Base-by-base conservation (phyloP, 495 filamentous ascomycete species). In the Xylaria flabelliformis region DNA sequence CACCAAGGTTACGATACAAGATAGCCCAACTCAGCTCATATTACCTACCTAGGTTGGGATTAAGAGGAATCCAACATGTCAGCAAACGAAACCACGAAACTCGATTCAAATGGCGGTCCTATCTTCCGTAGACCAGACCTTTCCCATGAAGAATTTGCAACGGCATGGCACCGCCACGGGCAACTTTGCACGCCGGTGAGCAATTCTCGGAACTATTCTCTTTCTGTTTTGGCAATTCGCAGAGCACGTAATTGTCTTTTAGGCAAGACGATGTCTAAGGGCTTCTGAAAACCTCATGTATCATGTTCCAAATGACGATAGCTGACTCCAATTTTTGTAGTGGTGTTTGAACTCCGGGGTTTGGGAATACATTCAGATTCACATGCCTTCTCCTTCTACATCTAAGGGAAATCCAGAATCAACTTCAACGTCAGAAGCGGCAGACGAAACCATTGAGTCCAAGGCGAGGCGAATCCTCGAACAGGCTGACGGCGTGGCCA, bases 71-170 rank as follows among this genome's bases (percentile, higher is more conserved):
- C 17, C n/a, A 66, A 6, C 9, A 66, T 66, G 64, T 3, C 46
- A 13, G 46, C 46, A 36, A 53, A 53, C 29, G 44, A 53, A 1
- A 39, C 17, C 3, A 46, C 44, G 10, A 39, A 39, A 13, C 48
- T 72, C 29, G n/a, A 26, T 2, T 72, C 48, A 24, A 17, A 0
- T 12, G 70, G 70, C 21, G 63, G 64, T 13, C 64, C 64, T 7
- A n/a, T 72, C 12, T 68, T 67, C 70, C 70, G 70, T 53, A 67
- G 48, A 29, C 70, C 70, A 13, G 70, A 66, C 36, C 24, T 66
- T 24, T 67, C 63, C 5, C 70, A 67, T n/a, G 70, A 53, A 1
- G 62, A 72, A 44, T 72, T 72, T 51, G 3, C 51, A 9, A 19
- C 64, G 41, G 41, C 48, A 17, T 72, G 70, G 70, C 63, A 67